These are phyloP conservation scores for Salpingoeca rosetta DNA, from an alignment of 78 protist species.

Conservation along the genomic window DNA sequence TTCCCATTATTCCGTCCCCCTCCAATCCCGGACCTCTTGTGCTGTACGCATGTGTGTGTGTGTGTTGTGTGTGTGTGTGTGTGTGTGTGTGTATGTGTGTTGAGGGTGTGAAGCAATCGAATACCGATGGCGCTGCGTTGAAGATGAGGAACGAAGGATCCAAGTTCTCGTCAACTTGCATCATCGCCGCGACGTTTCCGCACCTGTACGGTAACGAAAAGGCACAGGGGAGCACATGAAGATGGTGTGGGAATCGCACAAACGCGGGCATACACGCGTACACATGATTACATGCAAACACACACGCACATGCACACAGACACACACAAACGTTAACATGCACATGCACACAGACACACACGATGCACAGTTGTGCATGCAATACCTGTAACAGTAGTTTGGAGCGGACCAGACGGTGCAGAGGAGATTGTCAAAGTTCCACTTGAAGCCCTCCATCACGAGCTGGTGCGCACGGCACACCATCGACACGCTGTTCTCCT, in stretches of 20 bases:
- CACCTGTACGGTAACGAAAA: too few species aligned
- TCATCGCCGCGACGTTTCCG: conserved; percentile 93
- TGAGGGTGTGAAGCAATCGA: too few species aligned
- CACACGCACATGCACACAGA: background rate
- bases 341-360: background rate
- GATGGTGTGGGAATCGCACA: too few species aligned
- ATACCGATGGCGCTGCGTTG: conserved; percentile 52
- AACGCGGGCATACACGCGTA: background rate
- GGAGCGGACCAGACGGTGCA: conserved; percentile 99
- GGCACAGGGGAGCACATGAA: too few species aligned
- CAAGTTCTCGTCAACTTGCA: conserved; percentile 87
- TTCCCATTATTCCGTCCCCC: too few species aligned
- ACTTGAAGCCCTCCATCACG: conserved; percentile 90
- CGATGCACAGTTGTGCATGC: background rate
- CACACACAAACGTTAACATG: background rate
- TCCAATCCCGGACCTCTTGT: too few species aligned
- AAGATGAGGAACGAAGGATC: conserved; percentile 70
- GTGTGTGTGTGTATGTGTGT: too few species aligned
- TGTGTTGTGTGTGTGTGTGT: too few species aligned
- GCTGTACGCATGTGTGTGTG: too few species aligned
- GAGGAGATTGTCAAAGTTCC: conserved; percentile 37
- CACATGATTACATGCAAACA: background rate
- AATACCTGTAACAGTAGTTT: conserved; percentile 96
- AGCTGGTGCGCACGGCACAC: conserved; percentile 98
- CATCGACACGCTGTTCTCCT: conserved; percentile 69